Percentiles rank a stretch among this genome's conserved stretches.
Conservation (phyloP, 2,329 filamentous ascomycete species). For the Venturiaceae sp. region DNA sequence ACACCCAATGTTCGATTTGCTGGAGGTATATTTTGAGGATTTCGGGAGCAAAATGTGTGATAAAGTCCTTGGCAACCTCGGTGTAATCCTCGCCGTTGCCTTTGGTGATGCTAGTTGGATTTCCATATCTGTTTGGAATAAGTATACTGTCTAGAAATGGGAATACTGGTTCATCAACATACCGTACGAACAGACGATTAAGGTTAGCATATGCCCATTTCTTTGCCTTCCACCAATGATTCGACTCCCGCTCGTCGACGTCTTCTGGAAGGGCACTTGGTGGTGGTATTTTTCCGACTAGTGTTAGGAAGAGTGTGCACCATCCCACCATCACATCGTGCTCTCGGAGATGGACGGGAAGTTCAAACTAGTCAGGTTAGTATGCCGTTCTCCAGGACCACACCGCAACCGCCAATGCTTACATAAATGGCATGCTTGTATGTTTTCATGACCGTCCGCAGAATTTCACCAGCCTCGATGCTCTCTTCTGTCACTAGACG, state of each 20-base stretch:
- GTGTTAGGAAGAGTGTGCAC: conserved; percentile 90
- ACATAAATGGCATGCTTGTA: conserved; percentile 99
- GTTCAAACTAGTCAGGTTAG: conserved; percentile 60
- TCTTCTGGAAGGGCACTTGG: conserved; percentile 70
- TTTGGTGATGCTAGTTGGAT: conserved; percentile 65
- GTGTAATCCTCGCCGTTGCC: conserved; percentile 66
- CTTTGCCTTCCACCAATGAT: conserved; percentile 99
- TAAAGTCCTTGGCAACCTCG: conserved; percentile 83
- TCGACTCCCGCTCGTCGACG: conserved; percentile 75
- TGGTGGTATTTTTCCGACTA: conserved; percentile 78
- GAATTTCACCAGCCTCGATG: conserved; percentile 91
- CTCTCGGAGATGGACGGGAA: conserved; percentile 66
- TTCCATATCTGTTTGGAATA: conserved; percentile 62
- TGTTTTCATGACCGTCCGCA: conserved; percentile 87
- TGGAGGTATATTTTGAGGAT: conserved; percentile 90
- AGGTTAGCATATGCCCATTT: conserved; percentile 99
- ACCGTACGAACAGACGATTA: conserved; percentile 91
- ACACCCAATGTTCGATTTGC: conserved; percentile 96
- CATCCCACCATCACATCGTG: conserved; percentile 82
- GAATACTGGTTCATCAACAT: conserved; percentile 18
- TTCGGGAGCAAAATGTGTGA: conserved; percentile 83
- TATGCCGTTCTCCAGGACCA: conserved; percentile 10
- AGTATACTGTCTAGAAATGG: background rate
- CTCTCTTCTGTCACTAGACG: conserved; percentile 84
- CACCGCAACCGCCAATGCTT: conserved; percentile 26